phyloP scores from a whole-genome alignment of 345 rosid species.

The Reutealis trisperma region DNA sequence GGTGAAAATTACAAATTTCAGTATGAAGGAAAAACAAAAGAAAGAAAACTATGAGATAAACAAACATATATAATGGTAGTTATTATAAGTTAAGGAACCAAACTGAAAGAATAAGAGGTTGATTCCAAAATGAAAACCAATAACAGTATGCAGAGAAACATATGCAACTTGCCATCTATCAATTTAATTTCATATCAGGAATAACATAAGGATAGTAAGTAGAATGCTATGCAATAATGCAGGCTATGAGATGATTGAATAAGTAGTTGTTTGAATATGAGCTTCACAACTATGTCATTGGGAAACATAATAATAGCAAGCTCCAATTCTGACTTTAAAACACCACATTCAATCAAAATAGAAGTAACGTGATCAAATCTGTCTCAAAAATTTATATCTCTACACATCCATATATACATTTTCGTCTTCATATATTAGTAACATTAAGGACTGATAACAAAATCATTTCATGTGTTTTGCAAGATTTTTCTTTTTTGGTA shows the following conservation, averaged over 20 bases:
- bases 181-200: neutral
- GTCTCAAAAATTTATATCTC: constrained; percentile 68
- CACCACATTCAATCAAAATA: constrained; percentile 91
- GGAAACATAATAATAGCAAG: constrained; percentile 87
- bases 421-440: no score
- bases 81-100: no score
- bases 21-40: neutral
- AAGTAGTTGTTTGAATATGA: constrained; percentile 66
- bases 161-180: constrained; percentile 5
- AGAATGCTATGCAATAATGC: neutral
- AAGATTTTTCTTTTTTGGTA: no score
- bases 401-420: no score
- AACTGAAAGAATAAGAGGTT: neutral
- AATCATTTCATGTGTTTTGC: no score
- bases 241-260: neutral
- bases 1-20: constrained; percentile 1
- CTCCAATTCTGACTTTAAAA: no score
- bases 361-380: constrained; percentile 75
- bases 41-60: neutral
- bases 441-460: no score
- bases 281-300: constrained; percentile 95
- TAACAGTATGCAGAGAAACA: neutral
- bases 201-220: neutral
- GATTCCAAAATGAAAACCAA: neutral
- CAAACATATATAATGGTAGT: neutral